Base-by-base conservation (phyloP, 1,139 yeast species). In the Pichia sp. region DNA sequence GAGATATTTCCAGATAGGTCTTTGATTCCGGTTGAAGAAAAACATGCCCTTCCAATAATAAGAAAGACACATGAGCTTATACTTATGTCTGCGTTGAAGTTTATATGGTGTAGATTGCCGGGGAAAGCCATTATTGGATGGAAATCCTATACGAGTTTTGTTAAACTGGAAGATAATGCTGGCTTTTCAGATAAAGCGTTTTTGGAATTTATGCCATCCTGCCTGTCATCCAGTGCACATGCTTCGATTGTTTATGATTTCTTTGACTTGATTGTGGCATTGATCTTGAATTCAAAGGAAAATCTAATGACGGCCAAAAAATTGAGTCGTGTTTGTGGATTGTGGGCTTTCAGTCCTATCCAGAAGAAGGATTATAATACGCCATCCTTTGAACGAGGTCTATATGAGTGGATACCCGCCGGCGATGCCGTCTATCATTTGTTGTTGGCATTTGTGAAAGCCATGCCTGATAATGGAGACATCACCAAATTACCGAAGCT, bases 191-290 rank as follows among this genome's bases (percentile, higher is more conserved):
- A 74, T 55, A 72, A 75, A 56, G 85, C 95, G 0, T 87, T 87
- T 58, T 66, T 85, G 44, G 81, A 81, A 42, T 76, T 83, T 44
- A 83, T 87, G 86, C 95, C 95, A 5, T 79, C 79, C 50, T 85
- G 95, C 62, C 68, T 86, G 32, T 76, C 84, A 7, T 82, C 95
- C 0, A 86, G 92, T 3, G 82, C 90, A 8, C 96, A 87, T 66
- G 95, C 95, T 0, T 83, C 92, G 3, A 85, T 88, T 8, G 92
- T 86, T 5, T 85, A 85, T 59, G 95, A 85, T 60, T 88, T 87
- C 58, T 75, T 87, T 57, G 95, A 88, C 58, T 69, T 88, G 41
- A 66, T 88, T 44, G 84, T 87, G 9, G 75, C 87, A n/a, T 65
- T 88, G 38, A 81, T 94, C 0, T 78, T 95, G n/a, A 84, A 86